These are phyloP conservation scores for Colletotrichum falcatum DNA, from an alignment of 2,329 filamentous ascomycete species.

Conservation along the genomic window DNA sequence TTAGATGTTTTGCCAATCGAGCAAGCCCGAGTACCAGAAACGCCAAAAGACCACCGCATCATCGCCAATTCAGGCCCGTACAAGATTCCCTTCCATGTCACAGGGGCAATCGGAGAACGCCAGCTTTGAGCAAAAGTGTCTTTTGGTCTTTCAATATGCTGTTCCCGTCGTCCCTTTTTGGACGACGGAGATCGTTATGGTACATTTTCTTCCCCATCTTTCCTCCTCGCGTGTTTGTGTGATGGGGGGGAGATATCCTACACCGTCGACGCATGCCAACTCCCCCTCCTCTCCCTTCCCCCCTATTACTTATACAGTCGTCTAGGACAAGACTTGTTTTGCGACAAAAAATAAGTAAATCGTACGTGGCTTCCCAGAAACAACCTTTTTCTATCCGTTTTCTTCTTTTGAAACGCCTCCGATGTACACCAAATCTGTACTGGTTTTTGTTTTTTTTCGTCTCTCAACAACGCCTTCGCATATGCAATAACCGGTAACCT, in stretches of 20 bases:
- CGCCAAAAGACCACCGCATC: no score
- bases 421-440: conserved; percentile 3
- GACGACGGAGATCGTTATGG: neutral
- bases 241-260: neutral
- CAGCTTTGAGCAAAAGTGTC: neutral
- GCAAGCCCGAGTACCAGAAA: neutral
- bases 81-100: neutral
- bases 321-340: neutral
- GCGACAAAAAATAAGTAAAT: neutral
- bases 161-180: neutral
- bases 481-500: conserved; percentile 8
- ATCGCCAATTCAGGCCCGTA: no score
- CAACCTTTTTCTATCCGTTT: neutral
- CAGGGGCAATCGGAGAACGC: neutral
- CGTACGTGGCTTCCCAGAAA: neutral
- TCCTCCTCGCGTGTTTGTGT: neutral
- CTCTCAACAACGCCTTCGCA: conserved; percentile 12
- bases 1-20: neutral
- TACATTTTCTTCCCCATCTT: neutral
- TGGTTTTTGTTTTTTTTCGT: neutral
- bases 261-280: neutral
- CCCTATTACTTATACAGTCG: neutral
- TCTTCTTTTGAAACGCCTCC: neutral
- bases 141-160: neutral
- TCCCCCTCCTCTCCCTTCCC: neutral